phyloP scores from a whole-genome alignment of 495 filamentous ascomycete genomes.

The Daldinia vernicosa region DNA sequence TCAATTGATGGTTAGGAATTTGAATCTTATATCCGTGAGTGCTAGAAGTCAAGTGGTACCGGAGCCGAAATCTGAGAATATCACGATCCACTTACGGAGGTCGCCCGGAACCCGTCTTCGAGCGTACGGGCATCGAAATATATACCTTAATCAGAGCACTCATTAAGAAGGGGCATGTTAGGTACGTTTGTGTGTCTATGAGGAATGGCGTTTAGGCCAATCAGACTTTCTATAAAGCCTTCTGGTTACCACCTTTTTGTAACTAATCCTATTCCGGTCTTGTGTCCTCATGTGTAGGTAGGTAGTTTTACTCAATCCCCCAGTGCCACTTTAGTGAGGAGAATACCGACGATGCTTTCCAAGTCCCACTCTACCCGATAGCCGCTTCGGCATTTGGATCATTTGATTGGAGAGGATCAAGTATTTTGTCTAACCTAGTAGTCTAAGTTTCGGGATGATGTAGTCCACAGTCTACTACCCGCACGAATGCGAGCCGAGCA shows the following conservation, averaged over 20 bases:
- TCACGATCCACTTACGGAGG: too few species aligned
- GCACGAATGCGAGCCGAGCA: constrained; percentile 39
- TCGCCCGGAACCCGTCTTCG: too few species aligned
- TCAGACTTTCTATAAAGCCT: not conserved
- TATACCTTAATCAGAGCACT: too few species aligned
- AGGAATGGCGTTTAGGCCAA: too few species aligned
- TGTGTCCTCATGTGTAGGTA: not conserved
- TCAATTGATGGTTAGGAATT: not conserved
- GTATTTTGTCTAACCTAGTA: not conserved
- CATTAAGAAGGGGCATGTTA: too few species aligned
- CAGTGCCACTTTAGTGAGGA: constrained; percentile 22
- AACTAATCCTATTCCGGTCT: not conserved
- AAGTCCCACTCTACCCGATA: constrained; percentile 6
- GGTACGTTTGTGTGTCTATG: too few species aligned
- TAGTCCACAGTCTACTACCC: constrained; percentile 31
- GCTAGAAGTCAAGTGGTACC: too few species aligned
- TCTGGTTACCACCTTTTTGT: not conserved
- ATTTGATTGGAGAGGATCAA: constrained; percentile 37
- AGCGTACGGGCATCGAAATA: too few species aligned
- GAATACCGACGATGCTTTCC: not conserved
- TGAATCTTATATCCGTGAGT: too few species aligned
- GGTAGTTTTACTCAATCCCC: not conserved
- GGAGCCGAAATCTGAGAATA: too few species aligned
- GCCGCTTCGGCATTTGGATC: not conserved
- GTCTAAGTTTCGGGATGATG: constrained; percentile 38